Conservation (phyloP, 2,329 filamentous ascomycete genomes). For the Colletotrichum cuscutae region DNA sequence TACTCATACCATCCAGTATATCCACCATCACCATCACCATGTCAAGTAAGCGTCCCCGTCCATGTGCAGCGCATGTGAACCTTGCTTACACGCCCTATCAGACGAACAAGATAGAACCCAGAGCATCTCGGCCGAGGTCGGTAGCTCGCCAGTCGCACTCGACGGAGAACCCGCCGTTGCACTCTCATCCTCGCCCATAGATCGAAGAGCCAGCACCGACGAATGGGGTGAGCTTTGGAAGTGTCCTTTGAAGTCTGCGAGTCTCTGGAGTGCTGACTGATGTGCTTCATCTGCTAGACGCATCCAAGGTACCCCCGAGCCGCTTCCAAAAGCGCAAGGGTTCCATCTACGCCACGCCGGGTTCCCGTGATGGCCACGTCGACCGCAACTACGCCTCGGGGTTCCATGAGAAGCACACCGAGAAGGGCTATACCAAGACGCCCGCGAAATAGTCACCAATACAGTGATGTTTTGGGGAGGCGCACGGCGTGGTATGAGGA, state of each 20-base stretch:
- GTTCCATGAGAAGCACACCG: constrained; percentile 69
- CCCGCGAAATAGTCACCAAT: constrained; percentile 9
- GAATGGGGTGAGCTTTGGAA: constrained; percentile 57
- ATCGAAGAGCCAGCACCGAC: constrained; percentile 51
- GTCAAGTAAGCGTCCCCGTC: constrained; percentile 5
- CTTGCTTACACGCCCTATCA: background rate
- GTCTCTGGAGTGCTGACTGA: constrained; percentile 15
- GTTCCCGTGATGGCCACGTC: constrained; percentile 72
- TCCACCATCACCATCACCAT: background rate
- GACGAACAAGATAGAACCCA: constrained; percentile 24
- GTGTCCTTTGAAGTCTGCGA: background rate
- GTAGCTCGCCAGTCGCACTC: background rate
- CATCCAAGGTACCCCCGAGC: constrained; percentile 73
- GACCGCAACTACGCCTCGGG: constrained; percentile 67
- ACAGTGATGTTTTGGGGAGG: background rate
- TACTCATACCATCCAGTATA: background rate
- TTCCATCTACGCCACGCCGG: constrained; percentile 74
- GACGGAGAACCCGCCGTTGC: constrained; percentile 12
- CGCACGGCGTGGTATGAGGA: background rate
- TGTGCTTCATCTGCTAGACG: constrained; percentile 55
- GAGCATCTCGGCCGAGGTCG: constrained; percentile 10
- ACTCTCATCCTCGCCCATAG: constrained; percentile 40
- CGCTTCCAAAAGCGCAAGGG: constrained; percentile 77
- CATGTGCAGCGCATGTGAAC: too few relatives aligned
- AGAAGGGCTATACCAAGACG: constrained; percentile 58